These are phyloP conservation scores for Colletotrichum camelliae DNA, from an alignment of 2,329 filamentous ascomycete species.

Conservation along the genomic window DNA sequence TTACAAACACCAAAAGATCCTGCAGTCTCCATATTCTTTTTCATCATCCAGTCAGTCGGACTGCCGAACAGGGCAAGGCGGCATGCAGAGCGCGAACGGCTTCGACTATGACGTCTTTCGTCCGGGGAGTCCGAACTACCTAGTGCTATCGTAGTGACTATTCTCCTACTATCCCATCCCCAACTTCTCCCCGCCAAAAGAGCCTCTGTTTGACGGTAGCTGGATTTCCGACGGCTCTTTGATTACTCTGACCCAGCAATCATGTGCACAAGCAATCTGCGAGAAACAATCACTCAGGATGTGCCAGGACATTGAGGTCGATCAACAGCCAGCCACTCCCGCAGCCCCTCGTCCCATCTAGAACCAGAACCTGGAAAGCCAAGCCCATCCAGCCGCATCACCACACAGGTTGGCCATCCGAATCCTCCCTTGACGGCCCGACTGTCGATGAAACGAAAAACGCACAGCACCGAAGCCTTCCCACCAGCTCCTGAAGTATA, in stretches of 20 bases:
- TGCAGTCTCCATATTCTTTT: background rate
- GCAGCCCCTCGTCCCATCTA: background rate
- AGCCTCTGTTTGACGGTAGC: background rate
- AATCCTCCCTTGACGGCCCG: background rate
- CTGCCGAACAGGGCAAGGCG: constrained; percentile 6
- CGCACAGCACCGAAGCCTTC: background rate
- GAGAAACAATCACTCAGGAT: background rate
- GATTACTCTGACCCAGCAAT: background rate
- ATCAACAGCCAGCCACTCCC: background rate
- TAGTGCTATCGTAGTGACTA: background rate
- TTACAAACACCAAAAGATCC: background rate
- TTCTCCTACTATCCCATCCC: background rate
- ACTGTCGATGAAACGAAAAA: background rate
- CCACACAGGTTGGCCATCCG: background rate
- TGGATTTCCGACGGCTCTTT: background rate
- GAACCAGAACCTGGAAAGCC: background rate
- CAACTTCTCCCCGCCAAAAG: background rate
- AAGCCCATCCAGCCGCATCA: background rate
- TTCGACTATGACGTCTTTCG: constrained; percentile 1
- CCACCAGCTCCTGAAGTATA: background rate
- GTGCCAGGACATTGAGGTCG: background rate
- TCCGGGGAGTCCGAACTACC: background rate
- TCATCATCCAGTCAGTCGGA: background rate
- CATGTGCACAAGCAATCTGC: background rate
- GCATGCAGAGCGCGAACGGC: background rate